Base-by-base conservation (phyloP, 495 filamentous ascomycete genomes). In the Copromyces sp. region DNA sequence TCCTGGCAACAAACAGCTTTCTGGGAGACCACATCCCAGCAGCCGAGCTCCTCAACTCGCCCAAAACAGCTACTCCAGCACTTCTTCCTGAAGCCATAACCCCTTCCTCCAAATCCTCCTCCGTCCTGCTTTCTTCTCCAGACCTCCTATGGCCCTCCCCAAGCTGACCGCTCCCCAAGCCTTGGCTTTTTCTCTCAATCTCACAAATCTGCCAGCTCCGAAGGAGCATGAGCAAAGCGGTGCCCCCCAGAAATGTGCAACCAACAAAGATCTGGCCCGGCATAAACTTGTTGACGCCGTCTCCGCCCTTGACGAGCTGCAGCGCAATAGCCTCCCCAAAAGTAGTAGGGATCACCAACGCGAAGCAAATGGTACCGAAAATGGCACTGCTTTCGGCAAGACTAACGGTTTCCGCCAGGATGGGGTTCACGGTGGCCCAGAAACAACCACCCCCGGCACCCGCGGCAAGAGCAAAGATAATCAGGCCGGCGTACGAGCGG, bases 381-480 rank as follows among this genome's bases (percentile, higher is more conserved):
- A 39, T 61, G 12, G 69, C 65, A 5, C 68, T 61, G 4, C 69
- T 42, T 16, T 74, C 61, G 40, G 84, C 82, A 14, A 95, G 78
- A 4, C 91, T 91, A 32, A 94, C 88, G n/a, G 94, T 88, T 76
- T 95, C 93, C 0, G 90, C 89, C 29, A 88, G 83, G 8, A 95
- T 88, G 2, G 93, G 93, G 3, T 83, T 89, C n/a, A 91, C 83
- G 2, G 88, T 89, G 16, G 88, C 87, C 91, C 91, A 93, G 77
- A 91, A 93, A 0, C 89, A 91, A 35, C 91, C 92, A 14, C 88
- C 84, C 4, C 93, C 88, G 11, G 83, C 85, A 9, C 92, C 92
- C 3, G 45, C 71, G 9, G 92, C 77, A 4, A 93, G 73, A 5
- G 90, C 87, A 75, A 91, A 94, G 78, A 92, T 89, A 41, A 90